A percentile compares a stretch with the other conserved stretches of the same genome.
Conservation (phyloP, 306 rosid species). For the Vachellia pachyceras region DNA sequence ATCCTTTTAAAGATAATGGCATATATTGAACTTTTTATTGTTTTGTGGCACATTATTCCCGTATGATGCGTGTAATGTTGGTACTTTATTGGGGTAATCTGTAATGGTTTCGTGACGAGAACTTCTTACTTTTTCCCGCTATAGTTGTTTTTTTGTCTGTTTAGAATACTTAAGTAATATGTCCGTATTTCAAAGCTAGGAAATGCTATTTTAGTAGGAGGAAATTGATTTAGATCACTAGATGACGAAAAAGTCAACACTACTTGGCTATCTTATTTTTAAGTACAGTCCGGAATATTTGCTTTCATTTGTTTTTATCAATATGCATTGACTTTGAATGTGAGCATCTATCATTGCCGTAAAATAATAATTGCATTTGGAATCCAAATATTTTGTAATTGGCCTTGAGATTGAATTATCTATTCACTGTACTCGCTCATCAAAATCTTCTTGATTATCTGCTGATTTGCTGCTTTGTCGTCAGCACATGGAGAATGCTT, state of each 20-base stretch:
- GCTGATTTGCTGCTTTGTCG: slow-evolving; percentile 52
- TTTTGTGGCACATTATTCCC: slow-evolving; percentile 34
- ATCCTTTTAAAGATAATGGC: slow-evolving; percentile 26
- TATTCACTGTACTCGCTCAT: slow-evolving; percentile 33
- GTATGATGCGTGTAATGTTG: slow-evolving; percentile 39
- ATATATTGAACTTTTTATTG: slow-evolving; percentile 15
- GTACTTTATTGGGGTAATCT: slow-evolving; percentile 48
- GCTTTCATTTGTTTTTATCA: slow-evolving; percentile 7
- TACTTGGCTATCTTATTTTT: slow-evolving; percentile 35
- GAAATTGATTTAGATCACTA: neutral
- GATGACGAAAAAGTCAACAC: slow-evolving; percentile 21
- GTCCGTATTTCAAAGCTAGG: slow-evolving; percentile 26
- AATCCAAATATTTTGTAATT: slow-evolving; percentile 13
- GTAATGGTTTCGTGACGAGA: slow-evolving; percentile 41
- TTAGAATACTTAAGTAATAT: slow-evolving; percentile 30
- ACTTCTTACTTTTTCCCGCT: slow-evolving; percentile 32
- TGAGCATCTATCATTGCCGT: slow-evolving; percentile 12
- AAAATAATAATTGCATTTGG: slow-evolving; percentile 36
- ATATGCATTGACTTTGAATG: slow-evolving; percentile 38
- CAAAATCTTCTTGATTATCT: slow-evolving; percentile 38
- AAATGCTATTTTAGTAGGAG: slow-evolving; percentile 34
- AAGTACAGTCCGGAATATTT: slow-evolving; percentile 17
- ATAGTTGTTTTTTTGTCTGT: slow-evolving; percentile 38
- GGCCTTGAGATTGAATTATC: slow-evolving; percentile 39
- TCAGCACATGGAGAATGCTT: slow-evolving; percentile 98